These are phyloP conservation scores for Apiotrichum siamense DNA, from an alignment of 1,284 basidiomycete genomes.

Conservation along the genomic window DNA sequence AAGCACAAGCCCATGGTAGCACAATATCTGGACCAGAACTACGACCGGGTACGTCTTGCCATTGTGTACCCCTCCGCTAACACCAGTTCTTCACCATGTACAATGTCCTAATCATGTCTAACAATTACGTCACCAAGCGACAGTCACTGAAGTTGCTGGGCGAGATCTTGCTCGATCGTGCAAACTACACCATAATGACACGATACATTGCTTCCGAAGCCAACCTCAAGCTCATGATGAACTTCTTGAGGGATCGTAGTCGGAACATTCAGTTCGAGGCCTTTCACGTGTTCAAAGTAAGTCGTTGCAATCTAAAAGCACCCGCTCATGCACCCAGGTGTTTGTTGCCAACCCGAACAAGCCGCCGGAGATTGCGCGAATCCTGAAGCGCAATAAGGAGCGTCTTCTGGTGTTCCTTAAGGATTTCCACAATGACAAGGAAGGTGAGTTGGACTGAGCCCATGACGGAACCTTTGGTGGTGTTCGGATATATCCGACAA, in stretches of 20 bases:
- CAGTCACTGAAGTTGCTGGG: constrained; percentile 97
- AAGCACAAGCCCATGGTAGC: constrained; percentile 96
- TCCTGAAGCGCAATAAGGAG: constrained; percentile 87
- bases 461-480: too few relatives aligned
- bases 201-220: constrained; percentile 83
- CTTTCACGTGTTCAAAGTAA: constrained; percentile 98
- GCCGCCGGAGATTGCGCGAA: constrained; percentile 85
- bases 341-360: constrained; percentile 99
- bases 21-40: constrained; percentile 90
- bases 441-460: constrained; percentile 61
- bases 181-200: constrained; percentile 98
- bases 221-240: constrained; percentile 99
- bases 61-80: not conserved
- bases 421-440: constrained; percentile 96
- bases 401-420: constrained; percentile 83
- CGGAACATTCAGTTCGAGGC: constrained; percentile 99
- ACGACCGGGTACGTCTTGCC: constrained; percentile 72
- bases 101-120: constrained; percentile 82
- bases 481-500: not conserved
- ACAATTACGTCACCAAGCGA: constrained; percentile 98
- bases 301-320: constrained; percentile 10
- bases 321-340: constrained; percentile 53
- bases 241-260: constrained; percentile 90
- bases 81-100: constrained; percentile 88
- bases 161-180: constrained; percentile 93